These are phyloP conservation scores for Diaporthe sp. DNA, from an alignment of 2,329 filamentous ascomycete species.

Conservation along the genomic window DNA sequence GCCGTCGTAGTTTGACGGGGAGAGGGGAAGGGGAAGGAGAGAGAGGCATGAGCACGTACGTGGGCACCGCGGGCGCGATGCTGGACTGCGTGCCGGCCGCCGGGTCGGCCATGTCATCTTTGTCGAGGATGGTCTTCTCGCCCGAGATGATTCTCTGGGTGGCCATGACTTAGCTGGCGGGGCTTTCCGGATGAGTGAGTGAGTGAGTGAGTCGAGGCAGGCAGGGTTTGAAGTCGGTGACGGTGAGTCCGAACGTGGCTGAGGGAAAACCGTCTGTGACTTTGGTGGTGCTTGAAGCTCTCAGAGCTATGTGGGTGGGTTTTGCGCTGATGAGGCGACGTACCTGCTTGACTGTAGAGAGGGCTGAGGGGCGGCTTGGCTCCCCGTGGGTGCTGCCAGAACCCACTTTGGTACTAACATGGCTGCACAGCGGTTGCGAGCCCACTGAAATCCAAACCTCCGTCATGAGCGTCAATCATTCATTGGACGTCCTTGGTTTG, in stretches of 20 bases:
- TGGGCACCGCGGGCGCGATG: slow-evolving; percentile 86
- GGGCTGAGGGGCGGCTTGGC: neutral
- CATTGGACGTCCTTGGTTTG: neutral
- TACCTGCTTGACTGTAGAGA: neutral
- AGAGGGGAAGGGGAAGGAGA: slow-evolving; percentile 37
- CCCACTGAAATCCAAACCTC: neutral
- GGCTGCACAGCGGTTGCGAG: neutral
- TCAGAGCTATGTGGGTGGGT: neutral
- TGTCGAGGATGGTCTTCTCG: slow-evolving; percentile 77
- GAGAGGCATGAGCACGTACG: slow-evolving; percentile 65
- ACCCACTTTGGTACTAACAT: slow-evolving; percentile 12
- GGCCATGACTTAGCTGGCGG: slow-evolving; percentile 67
- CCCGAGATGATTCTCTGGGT: slow-evolving; percentile 75
- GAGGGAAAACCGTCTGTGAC: neutral
- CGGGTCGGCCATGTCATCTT: slow-evolving; percentile 63
- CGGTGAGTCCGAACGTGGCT: neutral
- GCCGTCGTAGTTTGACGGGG: neutral
- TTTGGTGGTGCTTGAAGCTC: neutral
- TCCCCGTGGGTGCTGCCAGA: neutral
- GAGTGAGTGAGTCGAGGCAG: neutral
- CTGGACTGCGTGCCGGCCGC: slow-evolving; percentile 72
- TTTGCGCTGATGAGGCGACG: slow-evolving; percentile 23
- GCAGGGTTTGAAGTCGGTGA: neutral
- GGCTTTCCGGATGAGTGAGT: neutral
- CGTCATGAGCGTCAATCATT: neutral